These are phyloP conservation scores for Daldinia bambusicola DNA, from an alignment of 495 filamentous ascomycete genomes.

Conservation along the genomic window DNA sequence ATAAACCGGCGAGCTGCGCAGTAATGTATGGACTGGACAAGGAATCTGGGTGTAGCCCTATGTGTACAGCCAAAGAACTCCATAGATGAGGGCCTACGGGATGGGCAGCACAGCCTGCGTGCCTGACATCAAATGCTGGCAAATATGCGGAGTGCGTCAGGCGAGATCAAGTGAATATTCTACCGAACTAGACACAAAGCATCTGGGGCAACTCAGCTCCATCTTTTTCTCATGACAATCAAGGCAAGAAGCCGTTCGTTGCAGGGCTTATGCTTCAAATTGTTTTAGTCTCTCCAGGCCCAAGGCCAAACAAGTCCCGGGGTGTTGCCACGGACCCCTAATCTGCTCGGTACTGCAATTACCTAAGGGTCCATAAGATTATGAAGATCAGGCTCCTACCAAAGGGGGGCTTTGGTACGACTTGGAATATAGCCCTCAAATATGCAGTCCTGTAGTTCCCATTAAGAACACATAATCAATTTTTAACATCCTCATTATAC, in stretches of 20 bases:
- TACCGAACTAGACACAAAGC: constrained; percentile 45
- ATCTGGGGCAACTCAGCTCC: constrained; percentile 43
- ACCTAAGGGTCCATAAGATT: constrained; percentile 33
- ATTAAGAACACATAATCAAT: not conserved
- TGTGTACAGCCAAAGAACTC: constrained; percentile 35
- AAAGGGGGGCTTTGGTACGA: constrained; percentile 23
- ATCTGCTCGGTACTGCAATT: constrained; percentile 42
- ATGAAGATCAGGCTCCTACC: constrained; percentile 24
- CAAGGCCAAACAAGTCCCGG: constrained; percentile 45
- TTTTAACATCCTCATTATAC: not conserved
- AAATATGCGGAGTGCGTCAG: constrained; percentile 42
- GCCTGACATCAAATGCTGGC: constrained; percentile 42
- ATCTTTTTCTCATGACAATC: constrained; percentile 44
- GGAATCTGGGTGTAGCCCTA: constrained; percentile 47
- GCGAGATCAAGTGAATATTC: constrained; percentile 42
- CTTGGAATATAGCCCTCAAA: constrained; percentile 7
- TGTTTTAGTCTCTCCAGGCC: constrained; percentile 45
- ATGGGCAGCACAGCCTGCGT: constrained; percentile 37
- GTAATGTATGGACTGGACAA: constrained; percentile 41
- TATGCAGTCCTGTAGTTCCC: constrained; percentile 3
- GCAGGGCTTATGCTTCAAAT: constrained; percentile 46
- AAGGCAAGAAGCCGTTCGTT: constrained; percentile 47
- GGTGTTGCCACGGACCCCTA: constrained; percentile 39
- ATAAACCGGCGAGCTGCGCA: constrained; percentile 36
- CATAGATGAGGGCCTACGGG: constrained; percentile 30